Base-by-base conservation (phyloP, 2,329 filamentous ascomycete genomes). In the Penicillium aurantiogriseum region DNA sequence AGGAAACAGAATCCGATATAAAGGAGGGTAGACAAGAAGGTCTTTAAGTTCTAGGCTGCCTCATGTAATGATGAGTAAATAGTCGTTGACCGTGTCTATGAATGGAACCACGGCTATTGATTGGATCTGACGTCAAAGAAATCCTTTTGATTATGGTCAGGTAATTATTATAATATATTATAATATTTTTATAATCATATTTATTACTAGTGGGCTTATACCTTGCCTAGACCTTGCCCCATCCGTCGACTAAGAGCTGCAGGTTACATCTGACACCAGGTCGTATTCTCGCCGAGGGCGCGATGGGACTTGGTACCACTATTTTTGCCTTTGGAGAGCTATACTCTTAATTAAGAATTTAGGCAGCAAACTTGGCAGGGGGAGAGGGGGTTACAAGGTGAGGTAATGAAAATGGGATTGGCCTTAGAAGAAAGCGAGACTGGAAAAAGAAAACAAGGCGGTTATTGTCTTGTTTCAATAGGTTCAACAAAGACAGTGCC, bases 31-130 rank as follows among this genome's bases (percentile, higher is more conserved):
- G 27, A 25, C 7, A n/a, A 25, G 43, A 39, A 56, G 53, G 9
- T 38, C 46, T 56, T 51, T 23, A 51, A 44, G n/a, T 42, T 29
- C n/a, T n/a, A 9, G 33, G 53, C 39, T 33, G 40, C 25, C 48
- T 54, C 51, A 35, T 42, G 56, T 50, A 56, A 63, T 61, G 51
- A 61, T 61, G 62, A 60, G 57, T 63, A 40, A 64, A 61, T 58
- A 27, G 48, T 51, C 44, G 56, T 50, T 59, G 47, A 56, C 27
- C 17, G 42, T 21, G 25, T 45, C 35, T 42, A 29, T 46, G 54
- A 57, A 40, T 35, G 42, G 45, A 46, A 36, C 48, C 54, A 52
- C 35, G 35, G 48, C 54, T 53, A 52, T 56, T 56, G 48, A 57
- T 53, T 53, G 49, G 54, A 35, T 31, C 40, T 54, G 53, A 45